phyloP scores from a whole-genome alignment of 2,329 filamentous ascomycete genomes.

The Fusarium piperis region DNA sequence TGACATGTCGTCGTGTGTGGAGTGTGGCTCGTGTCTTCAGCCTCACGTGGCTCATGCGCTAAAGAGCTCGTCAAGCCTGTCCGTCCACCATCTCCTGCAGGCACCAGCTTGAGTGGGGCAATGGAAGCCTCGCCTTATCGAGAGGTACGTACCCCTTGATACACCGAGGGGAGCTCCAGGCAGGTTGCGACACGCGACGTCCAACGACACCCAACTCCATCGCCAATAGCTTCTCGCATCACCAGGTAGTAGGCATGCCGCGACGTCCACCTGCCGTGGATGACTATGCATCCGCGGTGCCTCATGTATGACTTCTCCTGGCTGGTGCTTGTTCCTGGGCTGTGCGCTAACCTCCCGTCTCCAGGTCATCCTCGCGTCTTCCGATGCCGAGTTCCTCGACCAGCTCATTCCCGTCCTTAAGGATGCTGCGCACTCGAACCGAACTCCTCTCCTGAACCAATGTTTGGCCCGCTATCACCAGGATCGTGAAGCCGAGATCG shows the following conservation, averaged over 20 bases:
- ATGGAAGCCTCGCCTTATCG: neutral
- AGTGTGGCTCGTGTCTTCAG: neutral
- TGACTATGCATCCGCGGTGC: conserved; percentile 58
- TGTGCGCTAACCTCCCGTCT: conserved; percentile 13
- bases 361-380: conserved; percentile 91
- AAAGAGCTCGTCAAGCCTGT: neutral
- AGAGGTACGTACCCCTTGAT: conserved; percentile 9
- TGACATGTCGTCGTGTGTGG: neutral
- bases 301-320: conserved; percentile 50
- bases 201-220: conserved; percentile 18
- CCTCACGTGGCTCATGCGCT: neutral
- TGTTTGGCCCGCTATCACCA: conserved; percentile 78
- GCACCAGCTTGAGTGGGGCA: neutral
- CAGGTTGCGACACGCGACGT: conserved; percentile 32
- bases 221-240: conserved; percentile 14
- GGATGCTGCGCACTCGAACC: conserved; percentile 82
- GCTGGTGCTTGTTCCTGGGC: neutral
- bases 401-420: conserved; percentile 94
- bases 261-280: conserved; percentile 57
- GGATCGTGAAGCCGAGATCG: conserved; percentile 90
- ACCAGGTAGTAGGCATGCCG: conserved; percentile 49
- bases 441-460: conserved; percentile 78
- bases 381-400: conserved; percentile 93
- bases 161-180: conserved; percentile 9
- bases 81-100: neutral